phyloP scores from a whole-genome alignment of 176 grass and related monocot genomes.

The Oryza officinalis region DNA sequence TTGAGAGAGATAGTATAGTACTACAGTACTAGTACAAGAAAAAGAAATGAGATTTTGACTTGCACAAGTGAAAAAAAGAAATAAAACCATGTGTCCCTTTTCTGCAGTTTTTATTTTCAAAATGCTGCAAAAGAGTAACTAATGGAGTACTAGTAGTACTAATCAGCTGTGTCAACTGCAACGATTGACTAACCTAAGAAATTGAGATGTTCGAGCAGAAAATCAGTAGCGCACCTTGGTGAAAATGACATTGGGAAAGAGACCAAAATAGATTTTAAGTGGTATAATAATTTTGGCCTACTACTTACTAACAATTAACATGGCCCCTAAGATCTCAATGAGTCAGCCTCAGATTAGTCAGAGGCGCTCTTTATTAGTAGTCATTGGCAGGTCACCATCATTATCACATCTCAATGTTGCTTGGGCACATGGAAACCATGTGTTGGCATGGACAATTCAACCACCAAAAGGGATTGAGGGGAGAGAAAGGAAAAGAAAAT shows the following conservation, averaged over 20 bases:
- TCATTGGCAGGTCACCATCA: conserved; percentile 30
- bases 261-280: background rate
- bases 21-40: too few relatives aligned
- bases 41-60: background rate
- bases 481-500: background rate
- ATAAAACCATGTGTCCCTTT: background rate
- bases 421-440: conserved; percentile 59
- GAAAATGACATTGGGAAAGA: conserved; percentile 15
- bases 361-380: background rate
- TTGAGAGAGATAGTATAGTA: too few relatives aligned
- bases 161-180: conserved; percentile 14
- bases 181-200: conserved; percentile 16
- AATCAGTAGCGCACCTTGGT: background rate
- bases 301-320: background rate
- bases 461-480: background rate
- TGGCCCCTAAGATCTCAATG: background rate
- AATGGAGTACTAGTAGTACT: background rate
- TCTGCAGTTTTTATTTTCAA: background rate
- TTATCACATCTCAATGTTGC: conserved; percentile 24
- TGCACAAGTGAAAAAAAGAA: background rate
- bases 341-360: conserved; percentile 1
- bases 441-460: conserved; percentile 12
- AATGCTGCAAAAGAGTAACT: background rate
- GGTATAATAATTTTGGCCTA: background rate
- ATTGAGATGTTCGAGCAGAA: background rate